Conservation (phyloP, 169 alveolate genomes). For the Fabrea salina region DNA sequence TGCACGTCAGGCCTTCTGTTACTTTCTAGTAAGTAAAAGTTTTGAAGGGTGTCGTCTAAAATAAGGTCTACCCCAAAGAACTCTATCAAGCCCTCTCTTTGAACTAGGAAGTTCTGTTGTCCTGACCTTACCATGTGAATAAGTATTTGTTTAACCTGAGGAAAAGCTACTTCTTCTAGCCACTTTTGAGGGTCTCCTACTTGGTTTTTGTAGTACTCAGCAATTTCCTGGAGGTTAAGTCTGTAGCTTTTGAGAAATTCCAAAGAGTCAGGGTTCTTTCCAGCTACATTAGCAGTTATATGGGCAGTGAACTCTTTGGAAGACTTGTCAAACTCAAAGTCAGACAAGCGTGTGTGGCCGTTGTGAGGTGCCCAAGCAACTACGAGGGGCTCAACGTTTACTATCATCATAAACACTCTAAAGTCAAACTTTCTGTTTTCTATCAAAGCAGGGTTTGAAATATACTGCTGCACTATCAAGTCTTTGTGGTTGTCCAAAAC, state of each 20-base stretch:
- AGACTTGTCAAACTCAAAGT: neutral
- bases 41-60: neutral
- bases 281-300: constrained; percentile 33
- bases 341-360: constrained; percentile 35
- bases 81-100: constrained; percentile 25
- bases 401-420: constrained; percentile 1
- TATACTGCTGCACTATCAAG: constrained; percentile 4
- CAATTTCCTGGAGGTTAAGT: constrained; percentile 19
- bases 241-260: neutral
- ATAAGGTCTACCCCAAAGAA: constrained; percentile 29
- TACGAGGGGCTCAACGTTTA: constrained; percentile 19
- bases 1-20: constrained; percentile 32
- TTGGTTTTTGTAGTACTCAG: constrained; percentile 18
- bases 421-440: constrained; percentile 30
- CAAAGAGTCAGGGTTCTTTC: neutral
- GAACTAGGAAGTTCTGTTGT: neutral
- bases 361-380: constrained; percentile 31
- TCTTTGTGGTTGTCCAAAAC: neutral
- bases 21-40: constrained; percentile 24
- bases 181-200: constrained; percentile 6
- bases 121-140: constrained; percentile 28
- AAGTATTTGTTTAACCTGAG: constrained; percentile 18
- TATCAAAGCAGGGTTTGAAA: constrained; percentile 29
- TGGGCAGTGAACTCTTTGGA: constrained; percentile 21
- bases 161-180: neutral